These are phyloP conservation scores for Cochlearia excelsa DNA, from an alignment of 345 rosid species.

Conservation along the genomic window DNA sequence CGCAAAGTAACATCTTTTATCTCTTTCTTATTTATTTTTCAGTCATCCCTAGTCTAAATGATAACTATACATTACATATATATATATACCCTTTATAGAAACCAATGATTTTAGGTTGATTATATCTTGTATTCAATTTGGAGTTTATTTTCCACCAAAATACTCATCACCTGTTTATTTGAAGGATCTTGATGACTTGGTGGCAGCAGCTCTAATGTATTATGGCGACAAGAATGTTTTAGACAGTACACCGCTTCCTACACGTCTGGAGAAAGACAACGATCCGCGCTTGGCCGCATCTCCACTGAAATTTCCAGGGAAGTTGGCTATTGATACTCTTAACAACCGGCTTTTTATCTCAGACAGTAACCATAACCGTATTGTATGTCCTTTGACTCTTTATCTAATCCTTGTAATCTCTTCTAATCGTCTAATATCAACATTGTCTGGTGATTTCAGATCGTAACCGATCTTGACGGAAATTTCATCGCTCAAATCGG, in stretches of 20 bases:
- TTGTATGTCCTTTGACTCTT: conserved; percentile 46
- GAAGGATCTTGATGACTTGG: conserved; percentile 86
- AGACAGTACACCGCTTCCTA: conserved; percentile 61
- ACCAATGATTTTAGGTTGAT: not conserved
- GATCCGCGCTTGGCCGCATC: conserved; percentile 74
- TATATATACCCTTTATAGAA: not conserved
- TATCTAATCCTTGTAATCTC: conserved; percentile 1
- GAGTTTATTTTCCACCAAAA: not conserved
- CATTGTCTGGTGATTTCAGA: conserved; percentile 44
- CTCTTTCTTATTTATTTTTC: not conserved
- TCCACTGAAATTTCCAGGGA: conserved; percentile 93
- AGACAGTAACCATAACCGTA: conserved; percentile 95
- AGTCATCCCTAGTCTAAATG: not conserved
- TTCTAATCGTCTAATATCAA: conserved; percentile 21
- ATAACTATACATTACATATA: too few relatives aligned
- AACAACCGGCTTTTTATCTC: conserved; percentile 90
- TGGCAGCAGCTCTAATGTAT: conserved; percentile 78
- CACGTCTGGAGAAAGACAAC: conserved; percentile 73
- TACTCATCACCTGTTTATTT: conserved; percentile 8
- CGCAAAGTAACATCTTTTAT: conserved; percentile 52
- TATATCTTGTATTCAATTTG: not conserved
- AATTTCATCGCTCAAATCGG: conserved; percentile 82
- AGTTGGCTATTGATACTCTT: conserved; percentile 78
- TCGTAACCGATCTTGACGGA: conserved; percentile 84
- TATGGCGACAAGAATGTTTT: conserved; percentile 71